Evolutionary conservation across 2,329 filamentous ascomycete species (phyloP), one percentile per base, ranked within the genome.

Genomic region (Colletotrichum australisinense): DNA sequence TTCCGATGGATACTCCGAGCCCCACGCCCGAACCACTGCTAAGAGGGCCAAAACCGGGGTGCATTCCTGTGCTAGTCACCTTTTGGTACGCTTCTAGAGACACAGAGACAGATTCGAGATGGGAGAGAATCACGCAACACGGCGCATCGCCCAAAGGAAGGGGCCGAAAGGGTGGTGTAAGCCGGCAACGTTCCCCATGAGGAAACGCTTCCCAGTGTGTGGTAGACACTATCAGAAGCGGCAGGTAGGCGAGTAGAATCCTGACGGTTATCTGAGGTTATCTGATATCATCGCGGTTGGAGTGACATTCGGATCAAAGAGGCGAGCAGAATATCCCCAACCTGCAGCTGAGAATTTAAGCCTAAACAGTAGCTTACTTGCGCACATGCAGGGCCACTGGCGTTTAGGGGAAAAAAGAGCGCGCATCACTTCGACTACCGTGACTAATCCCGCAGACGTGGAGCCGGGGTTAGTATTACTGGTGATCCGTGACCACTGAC

Each of bases 151-250:
- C 32, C 12, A 56, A 38, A 65, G 46, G 22, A 26, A 42, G 46
- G 24, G 14, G 42, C 42, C 52, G 28, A 57, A 32, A 14, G 24
- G 53, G 32, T 59, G 42, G 55, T 62, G 55, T 56, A 35, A 56
- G 60, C 46, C 53, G 60, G 56, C 14, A 57, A n/a, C 22, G 16
- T 32, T 49, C 49, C 60, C 46, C 22, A 46, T 60, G 56, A 5
- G 60, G 55, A 70, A 70, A 70, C 46, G 49, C 59, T 9, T 30
- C 14, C 22, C 30, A 28, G 64, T 57, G 58, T 69, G 64, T 22
- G 12, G 12, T 9, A 35, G 32, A 19, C 1, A 16, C 35, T 3
- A 19, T 55, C 63, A 22, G 19, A 73, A 73, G 28, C 14, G 67
- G 67, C 55, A 73, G 70, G 67, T 70, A 67, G 22, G 6, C 5